phyloP scores from a whole-genome alignment of 164 flowering plant genomes.

The Platanus orientalis region DNA sequence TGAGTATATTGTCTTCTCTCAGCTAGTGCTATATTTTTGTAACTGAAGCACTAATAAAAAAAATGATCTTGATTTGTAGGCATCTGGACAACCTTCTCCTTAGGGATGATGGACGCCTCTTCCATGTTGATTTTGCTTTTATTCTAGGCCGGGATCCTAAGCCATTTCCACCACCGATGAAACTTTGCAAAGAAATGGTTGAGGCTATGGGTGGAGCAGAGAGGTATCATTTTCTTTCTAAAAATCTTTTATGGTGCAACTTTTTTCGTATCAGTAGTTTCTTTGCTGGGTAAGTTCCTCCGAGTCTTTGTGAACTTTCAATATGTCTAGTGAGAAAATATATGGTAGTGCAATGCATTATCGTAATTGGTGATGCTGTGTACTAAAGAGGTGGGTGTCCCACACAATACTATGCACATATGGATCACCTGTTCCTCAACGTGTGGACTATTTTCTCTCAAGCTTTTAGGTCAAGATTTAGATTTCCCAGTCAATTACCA shows the following conservation, averaged over 20 bases:
- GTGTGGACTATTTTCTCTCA: too few relatives aligned
- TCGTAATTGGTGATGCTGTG: too few relatives aligned
- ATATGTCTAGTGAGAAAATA: too few relatives aligned
- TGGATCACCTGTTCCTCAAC: too few relatives aligned
- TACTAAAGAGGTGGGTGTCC: too few relatives aligned
- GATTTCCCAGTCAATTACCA: too few relatives aligned
- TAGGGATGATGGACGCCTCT: conserved; percentile 92
- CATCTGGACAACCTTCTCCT: conserved; percentile 97
- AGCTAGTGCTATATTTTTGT: background rate
- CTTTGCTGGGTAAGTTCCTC: background rate
- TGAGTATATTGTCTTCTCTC: background rate
- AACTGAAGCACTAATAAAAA: too few relatives aligned
- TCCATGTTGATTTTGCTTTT: conserved; percentile 98
- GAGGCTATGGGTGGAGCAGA: conserved; percentile 99
- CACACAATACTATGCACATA: too few relatives aligned
- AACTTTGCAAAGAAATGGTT: conserved; percentile 99
- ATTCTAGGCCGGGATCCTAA: conserved; percentile 96
- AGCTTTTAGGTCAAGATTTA: too few relatives aligned
- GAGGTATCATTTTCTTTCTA: conserved; percentile 43
- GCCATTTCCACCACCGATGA: conserved; percentile 99
- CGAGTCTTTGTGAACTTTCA: too few relatives aligned
- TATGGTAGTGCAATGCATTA: too few relatives aligned
- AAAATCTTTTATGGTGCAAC: background rate
- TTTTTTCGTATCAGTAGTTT: background rate
- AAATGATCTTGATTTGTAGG: conserved; percentile 38